Conservation (phyloP, 306 rosid genomes). For the Aeschynomene evenia region DNA sequence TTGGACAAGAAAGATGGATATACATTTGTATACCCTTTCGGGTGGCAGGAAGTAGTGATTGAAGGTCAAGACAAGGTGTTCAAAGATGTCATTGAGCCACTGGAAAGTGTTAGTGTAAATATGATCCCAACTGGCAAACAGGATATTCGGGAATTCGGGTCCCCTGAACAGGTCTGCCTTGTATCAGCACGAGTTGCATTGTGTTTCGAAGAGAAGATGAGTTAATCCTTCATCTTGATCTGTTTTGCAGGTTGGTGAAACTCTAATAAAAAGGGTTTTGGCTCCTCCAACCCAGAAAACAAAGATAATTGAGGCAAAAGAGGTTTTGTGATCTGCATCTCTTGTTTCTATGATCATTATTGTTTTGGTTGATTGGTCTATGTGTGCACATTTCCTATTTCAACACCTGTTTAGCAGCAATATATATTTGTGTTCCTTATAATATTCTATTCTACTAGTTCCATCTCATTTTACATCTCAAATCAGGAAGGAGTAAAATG, state of each 20-base stretch:
- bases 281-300: slow-evolving; percentile 91
- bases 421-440: neutral
- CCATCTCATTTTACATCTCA: neutral
- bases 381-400: neutral
- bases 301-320: slow-evolving; percentile 73
- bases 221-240: slow-evolving; percentile 4
- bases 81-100: slow-evolving; percentile 92
- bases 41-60: slow-evolving; percentile 94
- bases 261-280: slow-evolving; percentile 75
- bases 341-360: neutral
- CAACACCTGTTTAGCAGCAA: slow-evolving; percentile 12
- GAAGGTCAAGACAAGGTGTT: slow-evolving; percentile 98
- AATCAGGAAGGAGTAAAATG: neutral
- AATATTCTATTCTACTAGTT: slow-evolving; percentile 5
- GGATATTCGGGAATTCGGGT: slow-evolving; percentile 82
- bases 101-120: slow-evolving; percentile 84
- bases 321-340: slow-evolving; percentile 52
- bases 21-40: slow-evolving; percentile 85
- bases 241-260: slow-evolving; percentile 70
- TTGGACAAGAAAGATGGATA: slow-evolving; percentile 82
- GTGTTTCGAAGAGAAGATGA: neutral
- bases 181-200: neutral
- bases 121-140: slow-evolving; percentile 66
- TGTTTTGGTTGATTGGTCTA: neutral
- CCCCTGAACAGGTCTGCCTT: slow-evolving; percentile 67